Percentiles rank a stretch among this genome's conserved stretches.
These are phyloP conservation scores for Lablab purpureus DNA, from an alignment of 306 rosid species.

Conservation along the genomic window DNA sequence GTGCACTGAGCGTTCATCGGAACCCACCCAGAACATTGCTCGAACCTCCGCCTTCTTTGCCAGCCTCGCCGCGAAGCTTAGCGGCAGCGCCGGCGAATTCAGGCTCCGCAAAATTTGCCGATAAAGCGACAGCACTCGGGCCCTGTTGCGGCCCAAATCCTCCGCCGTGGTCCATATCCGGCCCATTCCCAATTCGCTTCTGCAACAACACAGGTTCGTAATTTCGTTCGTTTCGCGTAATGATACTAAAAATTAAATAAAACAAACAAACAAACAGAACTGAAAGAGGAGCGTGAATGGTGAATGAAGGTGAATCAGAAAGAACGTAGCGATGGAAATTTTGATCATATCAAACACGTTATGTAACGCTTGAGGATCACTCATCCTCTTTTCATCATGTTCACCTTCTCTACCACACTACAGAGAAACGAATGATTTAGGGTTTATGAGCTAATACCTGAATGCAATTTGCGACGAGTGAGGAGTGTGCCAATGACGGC, in stretches of 20 bases:
- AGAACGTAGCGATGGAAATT: conserved; percentile 19
- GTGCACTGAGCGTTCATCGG: conserved; percentile 81
- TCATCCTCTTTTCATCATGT: neutral
- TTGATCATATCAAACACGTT: neutral
- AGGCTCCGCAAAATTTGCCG: conserved; percentile 79
- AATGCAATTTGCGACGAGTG: neutral
- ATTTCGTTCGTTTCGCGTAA: neutral
- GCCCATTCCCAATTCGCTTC: conserved; percentile 59
- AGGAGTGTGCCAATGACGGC: neutral
- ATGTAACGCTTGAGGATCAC: neutral
- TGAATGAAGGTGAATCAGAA: neutral
- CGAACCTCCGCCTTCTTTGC: conserved; percentile 75
- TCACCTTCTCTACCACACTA: neutral
- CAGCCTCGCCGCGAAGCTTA: conserved; percentile 68
- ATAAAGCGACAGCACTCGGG: conserved; percentile 69
- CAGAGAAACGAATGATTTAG: neutral
- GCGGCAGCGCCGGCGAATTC: conserved; percentile 72
- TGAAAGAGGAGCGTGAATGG: neutral
- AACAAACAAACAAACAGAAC: neutral
- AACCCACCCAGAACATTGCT: conserved; percentile 76
- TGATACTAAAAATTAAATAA: neutral
- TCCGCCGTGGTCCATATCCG: conserved; percentile 87
- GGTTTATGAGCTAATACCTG: neutral
- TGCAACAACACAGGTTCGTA: neutral
- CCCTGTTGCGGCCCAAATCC: conserved; percentile 71